Percentiles rank a stretch among this genome's conserved stretches.
These are phyloP conservation scores for Acer yangbiense DNA, from an alignment of 345 rosid species.

Conservation along the genomic window DNA sequence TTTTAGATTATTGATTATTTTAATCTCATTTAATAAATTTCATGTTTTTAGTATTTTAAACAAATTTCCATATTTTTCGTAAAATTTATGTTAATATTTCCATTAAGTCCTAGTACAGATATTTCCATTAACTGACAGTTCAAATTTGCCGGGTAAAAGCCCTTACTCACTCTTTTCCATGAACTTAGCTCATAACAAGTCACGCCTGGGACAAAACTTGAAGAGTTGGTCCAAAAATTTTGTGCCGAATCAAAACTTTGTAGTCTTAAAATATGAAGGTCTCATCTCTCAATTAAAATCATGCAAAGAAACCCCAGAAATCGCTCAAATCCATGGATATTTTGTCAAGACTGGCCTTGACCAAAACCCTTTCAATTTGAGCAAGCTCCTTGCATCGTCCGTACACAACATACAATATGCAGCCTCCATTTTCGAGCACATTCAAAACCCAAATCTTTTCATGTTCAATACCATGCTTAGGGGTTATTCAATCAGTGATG, in stretches of 20 bases:
- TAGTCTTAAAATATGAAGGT: slow-evolving; percentile 17
- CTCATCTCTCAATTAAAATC: slow-evolving; percentile 38
- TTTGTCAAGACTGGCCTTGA: slow-evolving; percentile 59
- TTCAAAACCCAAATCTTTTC: slow-evolving; percentile 51
- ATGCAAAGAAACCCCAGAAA: slow-evolving; percentile 36
- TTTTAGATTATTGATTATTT: too few relatives aligned
- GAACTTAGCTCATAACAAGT: slow-evolving; percentile 27
- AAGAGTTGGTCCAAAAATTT: slow-evolving; percentile 14
- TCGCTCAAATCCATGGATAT: slow-evolving; percentile 57
- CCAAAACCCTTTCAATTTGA: slow-evolving; percentile 45
- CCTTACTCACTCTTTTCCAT: slow-evolving; percentile 22
- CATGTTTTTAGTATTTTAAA: too few relatives aligned
- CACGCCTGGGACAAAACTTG: slow-evolving; percentile 26
- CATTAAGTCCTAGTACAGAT: too few relatives aligned
- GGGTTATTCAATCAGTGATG: slow-evolving; percentile 50
- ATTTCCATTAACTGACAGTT: neutral
- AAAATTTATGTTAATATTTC: too few relatives aligned
- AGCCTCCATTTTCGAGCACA: slow-evolving; percentile 49
- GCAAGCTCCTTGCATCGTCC: slow-evolving; percentile 69
- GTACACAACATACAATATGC: slow-evolving; percentile 50
- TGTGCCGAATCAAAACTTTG: slow-evolving; percentile 12
- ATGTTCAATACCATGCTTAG: slow-evolving; percentile 66
- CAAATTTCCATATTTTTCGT: too few relatives aligned
- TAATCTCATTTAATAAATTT: too few relatives aligned
- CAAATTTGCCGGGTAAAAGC: slow-evolving; percentile 1